Conservation (phyloP, 2,329 filamentous ascomycete genomes). For the Samsoniella hepiali region DNA sequence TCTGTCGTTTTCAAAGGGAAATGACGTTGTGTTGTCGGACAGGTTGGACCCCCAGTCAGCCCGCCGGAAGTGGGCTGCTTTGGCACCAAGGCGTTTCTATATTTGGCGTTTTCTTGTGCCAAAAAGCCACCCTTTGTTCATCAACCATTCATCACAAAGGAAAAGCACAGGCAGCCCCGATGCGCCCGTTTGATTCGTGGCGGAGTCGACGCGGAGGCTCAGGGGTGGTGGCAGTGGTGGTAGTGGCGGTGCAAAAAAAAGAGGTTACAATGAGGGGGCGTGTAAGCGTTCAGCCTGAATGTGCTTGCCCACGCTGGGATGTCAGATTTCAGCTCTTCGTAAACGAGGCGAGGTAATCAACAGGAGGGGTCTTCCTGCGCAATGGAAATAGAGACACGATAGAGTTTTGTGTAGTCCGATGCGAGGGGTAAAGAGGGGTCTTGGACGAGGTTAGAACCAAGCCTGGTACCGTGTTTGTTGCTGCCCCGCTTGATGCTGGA, state of each 20-base stretch:
- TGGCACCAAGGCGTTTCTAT: neutral
- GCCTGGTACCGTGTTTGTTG: neutral
- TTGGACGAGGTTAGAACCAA: neutral
- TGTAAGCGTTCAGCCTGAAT: conserved; percentile 9
- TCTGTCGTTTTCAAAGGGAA: neutral
- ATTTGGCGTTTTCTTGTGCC: neutral
- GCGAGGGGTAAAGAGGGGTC: neutral
- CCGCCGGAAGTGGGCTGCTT: neutral
- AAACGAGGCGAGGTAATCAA: neutral
- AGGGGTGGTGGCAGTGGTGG: neutral
- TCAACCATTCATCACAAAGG: neutral
- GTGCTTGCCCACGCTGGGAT: neutral
- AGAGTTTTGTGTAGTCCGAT: neutral
- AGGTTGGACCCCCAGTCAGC: neutral
- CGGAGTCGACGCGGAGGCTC: neutral
- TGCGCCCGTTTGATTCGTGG: conserved; percentile 8
- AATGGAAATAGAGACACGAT: neutral
- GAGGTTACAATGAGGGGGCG: neutral
- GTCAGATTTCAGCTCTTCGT: neutral
- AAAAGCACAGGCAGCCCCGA: neutral
- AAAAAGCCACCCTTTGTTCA: neutral
- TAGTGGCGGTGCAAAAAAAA: neutral
- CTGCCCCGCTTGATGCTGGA: conserved; percentile 11
- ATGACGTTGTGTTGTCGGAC: neutral
- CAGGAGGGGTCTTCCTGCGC: neutral